phyloP scores from a whole-genome alignment of 352 stramenopile species.

The Phytophthora palmivora region DNA sequence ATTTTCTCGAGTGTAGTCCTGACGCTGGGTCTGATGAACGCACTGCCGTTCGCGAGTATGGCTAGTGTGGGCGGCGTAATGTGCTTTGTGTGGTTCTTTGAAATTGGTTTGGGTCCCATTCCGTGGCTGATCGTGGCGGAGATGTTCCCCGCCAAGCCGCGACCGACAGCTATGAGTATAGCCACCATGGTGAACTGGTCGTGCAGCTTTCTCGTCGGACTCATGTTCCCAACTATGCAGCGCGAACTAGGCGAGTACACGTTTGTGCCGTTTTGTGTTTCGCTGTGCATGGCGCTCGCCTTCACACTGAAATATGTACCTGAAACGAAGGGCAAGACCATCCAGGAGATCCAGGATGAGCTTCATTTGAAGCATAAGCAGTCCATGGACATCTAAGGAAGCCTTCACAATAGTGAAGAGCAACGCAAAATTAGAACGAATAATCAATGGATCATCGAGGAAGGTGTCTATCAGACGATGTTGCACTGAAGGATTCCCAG shows the following conservation, averaged over 20 bases:
- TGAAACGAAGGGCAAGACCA: constrained; percentile 92
- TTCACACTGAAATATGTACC: constrained; percentile 90
- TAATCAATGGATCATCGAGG: constrained; percentile 1
- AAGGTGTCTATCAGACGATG: constrained; percentile 4
- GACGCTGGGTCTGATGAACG: constrained; percentile 71
- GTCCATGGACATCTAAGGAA: constrained; percentile 34
- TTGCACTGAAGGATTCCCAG: background rate
- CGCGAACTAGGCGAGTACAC: constrained; percentile 83
- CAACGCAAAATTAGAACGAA: constrained; percentile 18
- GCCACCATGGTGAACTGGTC: constrained; percentile 96
- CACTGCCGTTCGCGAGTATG: constrained; percentile 69
- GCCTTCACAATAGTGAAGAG: background rate
- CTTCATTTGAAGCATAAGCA: constrained; percentile 44
- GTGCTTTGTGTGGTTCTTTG: constrained; percentile 82
- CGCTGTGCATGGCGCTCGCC: constrained; percentile 76
- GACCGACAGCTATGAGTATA: constrained; percentile 90
- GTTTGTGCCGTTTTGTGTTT: constrained; percentile 91
- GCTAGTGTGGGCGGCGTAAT: constrained; percentile 70
- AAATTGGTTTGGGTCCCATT: constrained; percentile 90
- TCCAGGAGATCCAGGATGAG: constrained; percentile 73
- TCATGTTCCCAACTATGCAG: constrained; percentile 94
- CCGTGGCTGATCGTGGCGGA: constrained; percentile 97
- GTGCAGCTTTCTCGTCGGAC: constrained; percentile 95
- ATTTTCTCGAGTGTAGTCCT: constrained; percentile 72
- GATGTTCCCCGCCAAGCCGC: constrained; percentile 95